A percentile compares a stretch with the other conserved stretches of the same genome.
These are phyloP conservation scores for Hypericum androsaemum DNA, from an alignment of 345 rosid genomes.

Conservation along the genomic window DNA sequence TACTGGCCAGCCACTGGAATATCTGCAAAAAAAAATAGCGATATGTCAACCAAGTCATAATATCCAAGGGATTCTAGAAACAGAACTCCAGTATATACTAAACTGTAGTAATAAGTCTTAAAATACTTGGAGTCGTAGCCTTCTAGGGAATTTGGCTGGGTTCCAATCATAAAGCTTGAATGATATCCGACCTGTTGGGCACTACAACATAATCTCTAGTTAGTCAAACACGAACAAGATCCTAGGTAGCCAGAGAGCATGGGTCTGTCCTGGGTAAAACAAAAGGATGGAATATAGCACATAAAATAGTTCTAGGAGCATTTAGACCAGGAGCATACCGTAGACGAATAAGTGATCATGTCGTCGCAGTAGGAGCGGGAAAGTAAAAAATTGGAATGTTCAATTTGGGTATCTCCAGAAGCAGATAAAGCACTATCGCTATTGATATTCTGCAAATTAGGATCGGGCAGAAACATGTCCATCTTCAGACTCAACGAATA, in stretches of 20 bases:
- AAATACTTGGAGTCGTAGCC: constrained; percentile 97
- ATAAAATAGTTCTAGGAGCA: constrained; percentile 3
- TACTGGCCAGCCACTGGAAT: constrained; percentile 86
- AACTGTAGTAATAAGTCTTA: constrained; percentile 48
- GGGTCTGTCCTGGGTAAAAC: not conserved
- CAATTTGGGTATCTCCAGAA: constrained; percentile 43
- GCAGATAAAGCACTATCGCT: constrained; percentile 48
- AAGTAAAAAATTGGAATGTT: constrained; percentile 40
- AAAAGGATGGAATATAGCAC: constrained; percentile 3
- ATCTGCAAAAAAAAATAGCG: constrained; percentile 45
- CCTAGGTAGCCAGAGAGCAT: too few species aligned
- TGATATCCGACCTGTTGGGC: constrained; percentile 96
- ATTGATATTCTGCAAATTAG: constrained; percentile 35
- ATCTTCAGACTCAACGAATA: constrained; percentile 49
- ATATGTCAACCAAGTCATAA: constrained; percentile 22
- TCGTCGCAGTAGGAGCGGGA: constrained; percentile 56
- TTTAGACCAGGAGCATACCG: constrained; percentile 44
- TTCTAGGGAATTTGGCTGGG: constrained; percentile 96
- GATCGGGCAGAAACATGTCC: constrained; percentile 37
- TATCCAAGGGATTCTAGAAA: constrained; percentile 12
- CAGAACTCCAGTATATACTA: constrained; percentile 35
- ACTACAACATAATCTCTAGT: constrained; percentile 38
- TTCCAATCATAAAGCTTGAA: constrained; percentile 99
- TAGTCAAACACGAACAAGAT: constrained; percentile 8
- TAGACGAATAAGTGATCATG: constrained; percentile 61